phyloP scores from a whole-genome alignment of 805 yeast species.

The Wickerhamomyces chaumierensis region DNA sequence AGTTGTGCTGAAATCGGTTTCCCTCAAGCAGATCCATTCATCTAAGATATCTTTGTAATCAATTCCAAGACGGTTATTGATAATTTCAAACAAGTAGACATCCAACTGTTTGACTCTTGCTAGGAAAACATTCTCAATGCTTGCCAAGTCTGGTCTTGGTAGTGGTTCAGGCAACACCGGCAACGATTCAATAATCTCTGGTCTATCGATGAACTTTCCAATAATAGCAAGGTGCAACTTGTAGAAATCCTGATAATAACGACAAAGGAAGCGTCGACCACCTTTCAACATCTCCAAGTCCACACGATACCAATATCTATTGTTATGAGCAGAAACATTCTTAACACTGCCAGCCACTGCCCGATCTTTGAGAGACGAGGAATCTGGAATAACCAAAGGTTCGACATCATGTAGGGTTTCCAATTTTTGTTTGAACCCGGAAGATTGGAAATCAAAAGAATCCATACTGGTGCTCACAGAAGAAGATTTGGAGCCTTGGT shows the following conservation, averaged over 20 bases:
- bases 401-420: background rate
- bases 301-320: constrained; percentile 41
- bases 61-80: constrained; percentile 15
- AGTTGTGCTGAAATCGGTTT: constrained; percentile 23
- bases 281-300: constrained; percentile 28
- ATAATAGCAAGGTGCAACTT: constrained; percentile 29
- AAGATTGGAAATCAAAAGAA: background rate
- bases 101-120: constrained; percentile 30
- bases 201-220: constrained; percentile 8
- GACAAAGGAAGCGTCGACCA: constrained; percentile 28
- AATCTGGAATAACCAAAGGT: constrained; percentile 1
- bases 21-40: constrained; percentile 20
- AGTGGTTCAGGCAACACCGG: constrained; percentile 38
- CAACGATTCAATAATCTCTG: constrained; percentile 12
- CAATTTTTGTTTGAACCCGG: background rate
- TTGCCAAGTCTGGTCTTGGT: constrained; percentile 25
- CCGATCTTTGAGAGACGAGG: constrained; percentile 4
- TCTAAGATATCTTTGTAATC: constrained; percentile 15
- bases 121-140: constrained; percentile 19
- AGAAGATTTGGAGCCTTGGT: background rate
- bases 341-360: constrained; percentile 27
- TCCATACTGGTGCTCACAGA: background rate
- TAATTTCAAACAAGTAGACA: constrained; percentile 27
- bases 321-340: constrained; percentile 28
- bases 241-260: constrained; percentile 42